Evolutionary conservation across 495 filamentous ascomycete species (phyloP).

Genomic region (Hypomontagnella monticulosa): DNA sequence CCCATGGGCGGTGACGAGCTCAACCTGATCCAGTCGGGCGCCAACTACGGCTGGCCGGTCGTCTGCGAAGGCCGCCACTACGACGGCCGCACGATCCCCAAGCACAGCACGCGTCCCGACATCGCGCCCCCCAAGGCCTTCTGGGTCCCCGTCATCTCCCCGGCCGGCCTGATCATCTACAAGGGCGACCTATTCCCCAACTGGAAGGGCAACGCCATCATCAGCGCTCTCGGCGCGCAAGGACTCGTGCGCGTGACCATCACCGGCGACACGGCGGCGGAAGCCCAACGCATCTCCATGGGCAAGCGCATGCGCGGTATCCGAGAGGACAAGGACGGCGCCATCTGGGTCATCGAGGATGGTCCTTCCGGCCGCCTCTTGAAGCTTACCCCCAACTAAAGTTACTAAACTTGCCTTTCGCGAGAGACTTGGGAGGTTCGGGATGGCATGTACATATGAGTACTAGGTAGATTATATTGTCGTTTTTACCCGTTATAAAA

Average conservation of each 20-base stretch:
- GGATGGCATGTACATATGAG: conserved; percentile 41
- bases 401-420: too few relatives aligned
- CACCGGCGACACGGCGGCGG: conserved; percentile 47
- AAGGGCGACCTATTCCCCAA: conserved; percentile 48
- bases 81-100: conserved; percentile 48
- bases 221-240: conserved; percentile 45
- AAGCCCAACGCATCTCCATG: conserved; percentile 48
- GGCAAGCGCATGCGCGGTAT: conserved; percentile 50
- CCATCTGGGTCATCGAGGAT: conserved; percentile 51
- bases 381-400: conserved; percentile 51
- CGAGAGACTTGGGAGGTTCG: conserved; percentile 42
- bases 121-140: conserved; percentile 48
- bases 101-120: conserved; percentile 49
- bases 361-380: conserved; percentile 44
- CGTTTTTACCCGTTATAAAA: conserved; percentile 34
- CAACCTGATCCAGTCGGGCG: conserved; percentile 49
- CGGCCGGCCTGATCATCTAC: conserved; percentile 50
- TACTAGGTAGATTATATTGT: conserved; percentile 32
- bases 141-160: conserved; percentile 52
- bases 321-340: conserved; percentile 47
- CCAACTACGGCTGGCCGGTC: conserved; percentile 51
- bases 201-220: conserved; percentile 52
- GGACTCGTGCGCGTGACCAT: conserved; percentile 46
- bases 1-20: conserved; percentile 53
- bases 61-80: conserved; percentile 50